Conservation (phyloP, 805 yeast species). For the Candida qinlingensis region DNA sequence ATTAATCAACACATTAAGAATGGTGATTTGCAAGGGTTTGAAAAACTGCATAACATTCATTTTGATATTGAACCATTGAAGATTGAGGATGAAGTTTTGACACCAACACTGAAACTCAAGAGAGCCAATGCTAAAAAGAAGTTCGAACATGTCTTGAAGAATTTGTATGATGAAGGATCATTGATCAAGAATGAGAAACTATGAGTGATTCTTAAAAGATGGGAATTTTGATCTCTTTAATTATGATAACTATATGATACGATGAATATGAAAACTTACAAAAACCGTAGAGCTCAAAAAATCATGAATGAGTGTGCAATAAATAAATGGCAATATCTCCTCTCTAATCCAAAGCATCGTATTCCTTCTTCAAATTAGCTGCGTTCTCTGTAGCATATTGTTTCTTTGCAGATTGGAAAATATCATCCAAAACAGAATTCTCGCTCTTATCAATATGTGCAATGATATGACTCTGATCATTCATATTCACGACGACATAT, state of each 20-base stretch:
- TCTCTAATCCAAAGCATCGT: not conserved
- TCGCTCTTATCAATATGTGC: slow-evolving; percentile 37
- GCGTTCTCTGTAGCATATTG: slow-evolving; percentile 16
- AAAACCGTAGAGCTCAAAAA: no score
- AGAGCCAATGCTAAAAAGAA: slow-evolving; percentile 43
- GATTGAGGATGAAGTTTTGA: slow-evolving; percentile 53
- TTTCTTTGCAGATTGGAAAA: slow-evolving; percentile 42
- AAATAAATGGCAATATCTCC: no score
- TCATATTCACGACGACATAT: slow-evolving; percentile 42
- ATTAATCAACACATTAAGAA: slow-evolving; percentile 18
- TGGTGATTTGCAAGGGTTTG: slow-evolving; percentile 52
- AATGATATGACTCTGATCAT: slow-evolving; percentile 37
- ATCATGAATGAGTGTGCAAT: no score
- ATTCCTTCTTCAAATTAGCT: not conserved
- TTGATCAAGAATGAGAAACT: slow-evolving; percentile 24
- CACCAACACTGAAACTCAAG: slow-evolving; percentile 62
- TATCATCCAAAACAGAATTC: slow-evolving; percentile 33
- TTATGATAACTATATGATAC: not conserved
- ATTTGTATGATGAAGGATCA: slow-evolving; percentile 48
- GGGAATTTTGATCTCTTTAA: no score
- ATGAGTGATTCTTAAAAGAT: slow-evolving; percentile 1
- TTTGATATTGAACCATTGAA: slow-evolving; percentile 56
- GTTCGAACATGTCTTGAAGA: slow-evolving; percentile 35
- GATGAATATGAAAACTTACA: not conserved
- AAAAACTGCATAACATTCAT: slow-evolving; percentile 50